Base-by-base conservation (phyloP, 2,329 filamentous ascomycete species). In the Nothophoma quercina region DNA sequence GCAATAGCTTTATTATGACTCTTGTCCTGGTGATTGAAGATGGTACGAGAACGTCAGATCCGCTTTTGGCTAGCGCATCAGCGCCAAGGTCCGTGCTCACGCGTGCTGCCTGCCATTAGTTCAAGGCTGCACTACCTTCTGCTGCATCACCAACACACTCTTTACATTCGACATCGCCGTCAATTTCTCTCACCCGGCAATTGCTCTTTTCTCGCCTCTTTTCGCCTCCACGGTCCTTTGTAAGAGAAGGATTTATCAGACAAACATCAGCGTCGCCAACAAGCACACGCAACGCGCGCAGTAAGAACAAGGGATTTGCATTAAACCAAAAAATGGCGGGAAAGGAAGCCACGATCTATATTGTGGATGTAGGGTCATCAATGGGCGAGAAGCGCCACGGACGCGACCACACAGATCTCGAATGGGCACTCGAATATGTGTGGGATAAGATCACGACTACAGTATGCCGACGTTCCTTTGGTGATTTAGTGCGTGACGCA, bases 281-380 rank as follows among this genome's bases (percentile, higher is more conserved):
- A 28, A 32, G 25, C 2, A 19, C 44, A 15, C 18, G 16, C 3
- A 23, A 21, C 23, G 41, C 36, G 32, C 32, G 7, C 29, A 28
- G 26, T 35, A 52, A 57, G 43, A 38, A 47, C 50, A 47, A 53
- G 47, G 32, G 29, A 47, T 19, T 12, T 8, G 35, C 32, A 16
- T 15, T 26, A 15, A 35, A 23, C 13, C 21, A 51, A 53, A 26
- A n/a, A 2, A 98, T 98, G 93, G 89, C 92, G 9, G 87, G 90
- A 58, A 99, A 99, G 74, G 91, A 98, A 78, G 91, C 92, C 7
- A 95, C 89, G 0, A 85, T 98, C 34, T 99, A 95, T 74, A 88
- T 99, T 63, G 77, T 99, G 55, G 95, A 99, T 76, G 80, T 97
- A 19, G 93, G 92, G 51, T 81, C 79, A 67, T 90, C 93, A n/a